Evolutionary conservation across 2,329 filamentous ascomycete species (phyloP), one percentile per base, ranked within the genome.

Genomic region (Endoconidiophora polonica): DNA sequence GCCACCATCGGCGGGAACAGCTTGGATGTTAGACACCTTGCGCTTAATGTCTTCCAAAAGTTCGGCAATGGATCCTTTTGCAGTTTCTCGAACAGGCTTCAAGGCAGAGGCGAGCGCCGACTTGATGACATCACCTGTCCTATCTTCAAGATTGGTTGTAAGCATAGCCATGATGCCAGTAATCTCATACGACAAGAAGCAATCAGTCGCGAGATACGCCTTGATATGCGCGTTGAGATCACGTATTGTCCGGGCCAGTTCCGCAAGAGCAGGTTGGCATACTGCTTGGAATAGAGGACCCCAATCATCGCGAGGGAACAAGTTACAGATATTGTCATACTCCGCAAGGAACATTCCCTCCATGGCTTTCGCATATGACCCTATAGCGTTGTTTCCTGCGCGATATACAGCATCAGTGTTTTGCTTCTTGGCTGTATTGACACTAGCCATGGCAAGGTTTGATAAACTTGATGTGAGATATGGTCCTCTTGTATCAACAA

Each of bases 131-230:
- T 94, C 86, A 2, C 86, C 86, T 0, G 87, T 94, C 54, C 82
- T 79, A 3, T 76, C 74, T 55, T 94, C 90, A 3, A 98, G 68
- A 38, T 82, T 80, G 50, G 80, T 81, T 2, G 86, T 87, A 44
- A 94, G 72, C 10, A 74, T 75, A 0, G 86, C 84, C 44, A 96
- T 78, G 54, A 95, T 85, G 59, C 94, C 90, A 29, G 93, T 85
- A 29, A 96, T 85, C 61, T 98, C 91, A 62, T 94, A 98, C 5
- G 87, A 87, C 45, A 98, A 74, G 62, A 86, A 96, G 64, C 90
- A 96, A 63, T 98, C 91, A 0, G 86, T 94, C 56, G 79, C 76
- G 38, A 95, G 68, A 60, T 95, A 88, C 39, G 75, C 69, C 61
- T 88, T 87, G 64, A 96, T 87, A 59, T 95, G 88, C 46, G 77